Evolutionary conservation across 176 grass and related monocot genomes (phyloP).

Genomic region (Aegilops umbellulata): DNA sequence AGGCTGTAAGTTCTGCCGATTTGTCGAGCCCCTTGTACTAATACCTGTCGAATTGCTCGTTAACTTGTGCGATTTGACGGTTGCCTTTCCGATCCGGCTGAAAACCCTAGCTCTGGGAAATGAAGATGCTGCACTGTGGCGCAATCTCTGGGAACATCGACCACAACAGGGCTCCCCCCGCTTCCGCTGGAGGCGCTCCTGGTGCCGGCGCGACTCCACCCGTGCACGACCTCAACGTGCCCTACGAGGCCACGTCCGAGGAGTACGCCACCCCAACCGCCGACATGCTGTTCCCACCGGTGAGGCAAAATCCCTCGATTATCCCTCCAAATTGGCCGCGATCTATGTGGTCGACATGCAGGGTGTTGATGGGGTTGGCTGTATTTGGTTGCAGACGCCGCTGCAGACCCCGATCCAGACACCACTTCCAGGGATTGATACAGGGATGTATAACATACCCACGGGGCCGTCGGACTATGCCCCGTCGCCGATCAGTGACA

Average conservation of each 20-base stretch:
- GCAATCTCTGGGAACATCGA: constrained; percentile 74
- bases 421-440: constrained; percentile 53
- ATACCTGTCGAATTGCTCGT: constrained; percentile 11
- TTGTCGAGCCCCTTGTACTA: not conserved
- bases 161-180: constrained; percentile 20
- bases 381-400: constrained; percentile 50
- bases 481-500: constrained; percentile 70
- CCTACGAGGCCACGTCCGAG: constrained; percentile 83
- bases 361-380: not conserved
- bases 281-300: constrained; percentile 87
- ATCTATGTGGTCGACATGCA: constrained; percentile 1
- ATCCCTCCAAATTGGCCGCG: not conserved
- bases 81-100: constrained; percentile 21
- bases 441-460: constrained; percentile 82
- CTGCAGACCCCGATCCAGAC: constrained; percentile 90
- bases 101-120: constrained; percentile 85
- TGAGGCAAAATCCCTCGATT: constrained; percentile 19
- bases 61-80: constrained; percentile 30
- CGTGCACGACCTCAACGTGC: constrained; percentile 93
- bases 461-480: constrained; percentile 86
- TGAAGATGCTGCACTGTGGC: constrained; percentile 98
- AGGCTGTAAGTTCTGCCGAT: constrained; percentile 57
- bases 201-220: constrained; percentile 38
- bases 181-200: not conserved
- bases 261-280: constrained; percentile 94